Conservation (phyloP, 1,284 basidiomycete genomes). For the Xerocomus nothofagi region DNA sequence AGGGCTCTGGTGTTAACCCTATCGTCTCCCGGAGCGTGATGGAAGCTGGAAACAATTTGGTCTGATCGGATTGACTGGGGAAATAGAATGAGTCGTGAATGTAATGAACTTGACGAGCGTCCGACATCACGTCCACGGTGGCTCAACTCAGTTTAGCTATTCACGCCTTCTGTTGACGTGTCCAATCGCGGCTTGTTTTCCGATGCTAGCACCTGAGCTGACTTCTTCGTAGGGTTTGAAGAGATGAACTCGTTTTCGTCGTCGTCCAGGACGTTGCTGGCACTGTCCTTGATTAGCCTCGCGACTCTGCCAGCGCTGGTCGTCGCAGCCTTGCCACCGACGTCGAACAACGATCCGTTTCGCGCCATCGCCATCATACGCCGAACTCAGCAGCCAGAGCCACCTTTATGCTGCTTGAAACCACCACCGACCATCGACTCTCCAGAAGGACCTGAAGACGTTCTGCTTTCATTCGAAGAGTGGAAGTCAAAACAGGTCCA, state of each 20-base stretch:
- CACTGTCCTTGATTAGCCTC: slow-evolving; percentile 39
- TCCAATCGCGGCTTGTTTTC: slow-evolving; percentile 5
- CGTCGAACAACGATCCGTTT: slow-evolving; percentile 60
- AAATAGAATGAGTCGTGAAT: no score
- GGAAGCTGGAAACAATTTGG: no score
- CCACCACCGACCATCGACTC: slow-evolving; percentile 50
- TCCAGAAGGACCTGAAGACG: slow-evolving; percentile 52
- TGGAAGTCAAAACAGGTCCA: slow-evolving; percentile 75
- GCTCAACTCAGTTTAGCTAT: no score
- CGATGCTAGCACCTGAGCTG: slow-evolving; percentile 6
- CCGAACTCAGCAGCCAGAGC: slow-evolving; percentile 44
- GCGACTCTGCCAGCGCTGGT: slow-evolving; percentile 33
- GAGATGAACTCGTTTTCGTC: slow-evolving; percentile 17
- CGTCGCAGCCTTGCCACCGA: slow-evolving; percentile 37
- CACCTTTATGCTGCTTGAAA: slow-evolving; percentile 66
- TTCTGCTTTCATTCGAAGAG: slow-evolving; percentile 84
- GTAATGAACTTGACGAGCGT: no score
- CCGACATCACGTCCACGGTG: no score
- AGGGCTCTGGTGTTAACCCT: no score
- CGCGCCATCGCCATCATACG: slow-evolving; percentile 50
- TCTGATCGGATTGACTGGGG: no score
- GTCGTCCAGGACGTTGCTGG: slow-evolving; percentile 23
- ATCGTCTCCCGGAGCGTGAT: no score
- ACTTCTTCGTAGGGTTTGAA: slow-evolving; percentile 6
- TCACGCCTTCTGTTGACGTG: slow-evolving; percentile 7